Evolutionary conservation across 2,329 filamentous ascomycete genomes (phyloP), one percentile per base, ranked within the genome.

Genomic region (Epichloe elymi): DNA sequence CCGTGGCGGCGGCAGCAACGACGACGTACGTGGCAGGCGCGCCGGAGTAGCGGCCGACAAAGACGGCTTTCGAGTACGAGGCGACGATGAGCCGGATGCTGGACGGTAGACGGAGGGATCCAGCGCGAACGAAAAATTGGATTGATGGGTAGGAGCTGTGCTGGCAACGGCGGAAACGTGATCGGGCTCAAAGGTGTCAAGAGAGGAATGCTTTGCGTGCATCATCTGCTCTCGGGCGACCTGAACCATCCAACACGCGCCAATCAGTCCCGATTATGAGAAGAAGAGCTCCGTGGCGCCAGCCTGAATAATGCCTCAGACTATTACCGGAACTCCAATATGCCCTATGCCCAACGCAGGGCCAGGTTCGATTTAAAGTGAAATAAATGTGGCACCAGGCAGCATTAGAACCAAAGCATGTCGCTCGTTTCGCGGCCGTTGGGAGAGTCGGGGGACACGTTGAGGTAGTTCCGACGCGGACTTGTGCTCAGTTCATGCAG

Each of bases 1-100:
- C n/a, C 48, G 62, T 55, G 65, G 62, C 37, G 69, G 64, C 42
- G 70, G 68, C n/a, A 72, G 61, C 49, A 74, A 63, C 43, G 72
- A 73, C 35, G 71, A 72, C 26, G 65, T 68, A 54, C 70, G 68
- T 46, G 70, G 69, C 41, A 67, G 65, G 42, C 65, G 66, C 46
- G 62, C 53, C 17, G 62, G 60, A 40, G 65, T 51, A 43, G 60
- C 60, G 41, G 58, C 60, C 53, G 63, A 59, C 56, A 61, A 58
- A 53, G 62, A 56, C 41, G 57, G 57, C 51, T 56, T 60, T 53
- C 53, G 58, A 48, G 54, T 57, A 53, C 53, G 59, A 46, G 53
- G 55, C 50, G 53, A 55, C 20, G 46, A 47, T 37, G 47, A 44
- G 23, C 42, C 50, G 17, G 47, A 43, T 35, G 41, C 30, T 10